Evolutionary conservation across 2,329 filamentous ascomycete genomes (phyloP), one percentile per base, ranked within the genome.

Genomic region (Aureobasidium sp.): DNA sequence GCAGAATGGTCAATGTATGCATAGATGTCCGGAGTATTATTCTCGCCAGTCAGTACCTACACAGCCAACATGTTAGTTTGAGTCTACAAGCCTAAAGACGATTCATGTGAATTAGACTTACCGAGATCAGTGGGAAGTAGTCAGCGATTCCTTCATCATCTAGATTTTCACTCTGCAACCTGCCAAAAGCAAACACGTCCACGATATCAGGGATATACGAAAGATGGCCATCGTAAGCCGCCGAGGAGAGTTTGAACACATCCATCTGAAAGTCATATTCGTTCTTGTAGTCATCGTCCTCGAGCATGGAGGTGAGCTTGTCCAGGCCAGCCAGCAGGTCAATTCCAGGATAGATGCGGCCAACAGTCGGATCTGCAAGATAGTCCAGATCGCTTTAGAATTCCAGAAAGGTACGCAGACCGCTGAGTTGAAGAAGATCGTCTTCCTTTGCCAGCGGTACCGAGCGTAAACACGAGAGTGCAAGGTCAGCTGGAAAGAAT

Each of bases 221-320:
- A 19, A 76, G 71, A 64, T 77, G 75, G n/a, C 74, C 74, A 64
- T 77, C 75, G 61, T 77, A 74, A 3, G 72, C 75, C 14, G 68
- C 67, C 19, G 67, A 68, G 56, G 76, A 70, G 0, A 76, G 66
- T 19, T 65, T 66, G 61, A 68, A 69, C 57, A 77, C 66, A 33
- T 72, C 69, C 50, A 70, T 58, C 63, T 78, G 74, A 33, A 77
- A 75, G 3, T 76, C 74, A 56, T 76, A 77, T 54, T 77, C 75
- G 24, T 67, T 74, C 15, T 64, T 64, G 66, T 75, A 77, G 0
- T 62, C 65, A 15, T 67, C 69, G 17, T 66, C 62, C 0, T 68
- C 33, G 1, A 77, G 63, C 47, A 70, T 68, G 17, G 67, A 68
- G 53, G 69, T 65, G 62, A 77, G 72, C 1, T 63, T 66, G 3